phyloP scores from a whole-genome alignment of 2,329 filamentous ascomycete genomes.

The Claviceps sp. region DNA sequence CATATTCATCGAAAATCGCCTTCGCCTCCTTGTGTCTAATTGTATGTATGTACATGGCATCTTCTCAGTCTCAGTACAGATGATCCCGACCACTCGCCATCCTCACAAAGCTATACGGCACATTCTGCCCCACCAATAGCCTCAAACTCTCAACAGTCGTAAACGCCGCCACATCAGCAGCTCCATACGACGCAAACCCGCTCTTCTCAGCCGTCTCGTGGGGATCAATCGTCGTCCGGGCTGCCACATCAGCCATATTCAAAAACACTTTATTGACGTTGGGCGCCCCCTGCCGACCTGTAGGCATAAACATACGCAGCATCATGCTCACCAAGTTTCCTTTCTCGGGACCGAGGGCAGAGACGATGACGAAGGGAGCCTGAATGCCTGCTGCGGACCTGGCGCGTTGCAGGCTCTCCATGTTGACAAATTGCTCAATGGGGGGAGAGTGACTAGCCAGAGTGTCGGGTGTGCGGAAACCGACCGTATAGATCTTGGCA shows the following conservation, averaged over 20 bases:
- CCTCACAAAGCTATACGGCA: constrained; percentile 76
- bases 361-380: constrained; percentile 70
- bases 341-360: constrained; percentile 65
- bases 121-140: constrained; percentile 71
- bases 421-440: constrained; percentile 66
- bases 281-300: constrained; percentile 18
- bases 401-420: constrained; percentile 47
- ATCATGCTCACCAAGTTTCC: constrained; percentile 66
- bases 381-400: constrained; percentile 34
- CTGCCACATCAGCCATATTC: constrained; percentile 52
- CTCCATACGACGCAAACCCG: constrained; percentile 68
- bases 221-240: constrained; percentile 48
- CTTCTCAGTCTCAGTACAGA: neutral
- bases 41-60: too few species aligned
- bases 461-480: constrained; percentile 52
- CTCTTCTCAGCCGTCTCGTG: constrained; percentile 55
- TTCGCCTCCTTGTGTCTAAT: too few species aligned
- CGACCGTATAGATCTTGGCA: constrained; percentile 71
- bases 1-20: neutral
- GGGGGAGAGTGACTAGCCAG: constrained; percentile 50
- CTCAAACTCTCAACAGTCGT: constrained; percentile 72
- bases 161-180: constrained; percentile 69
- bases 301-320: constrained; percentile 53
- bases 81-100: constrained; percentile 44
- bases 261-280: constrained; percentile 58